A percentile compares a stretch with the other conserved stretches of the same genome.
These are phyloP conservation scores for Holtermannia corniformis DNA, from an alignment of 768 basidiomycete species.

Conservation along the genomic window DNA sequence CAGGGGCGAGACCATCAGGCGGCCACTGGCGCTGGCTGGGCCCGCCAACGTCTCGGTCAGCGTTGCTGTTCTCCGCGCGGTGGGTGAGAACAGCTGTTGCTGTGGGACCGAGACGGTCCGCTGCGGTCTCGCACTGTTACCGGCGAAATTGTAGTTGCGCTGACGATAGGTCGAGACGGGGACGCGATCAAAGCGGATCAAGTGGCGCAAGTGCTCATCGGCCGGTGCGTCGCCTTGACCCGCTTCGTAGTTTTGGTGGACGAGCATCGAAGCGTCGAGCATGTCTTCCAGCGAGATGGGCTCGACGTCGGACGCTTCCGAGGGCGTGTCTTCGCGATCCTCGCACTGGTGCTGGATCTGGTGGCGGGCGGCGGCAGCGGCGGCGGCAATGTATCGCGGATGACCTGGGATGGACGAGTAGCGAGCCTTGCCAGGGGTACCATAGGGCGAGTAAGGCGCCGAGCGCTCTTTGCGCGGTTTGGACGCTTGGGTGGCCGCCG, in stretches of 20 bases:
- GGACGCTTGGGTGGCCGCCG: slow-evolving; percentile 1
- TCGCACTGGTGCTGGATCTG: slow-evolving; percentile 1
- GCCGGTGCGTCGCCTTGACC: slow-evolving; percentile 2
- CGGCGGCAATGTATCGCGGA: slow-evolving; percentile 25
- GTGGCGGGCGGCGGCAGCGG: slow-evolving; percentile 2
- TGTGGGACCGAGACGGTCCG: background rate
- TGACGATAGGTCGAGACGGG: slow-evolving; percentile 21
- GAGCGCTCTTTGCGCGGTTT: background rate
- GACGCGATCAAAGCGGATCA: slow-evolving; percentile 21
- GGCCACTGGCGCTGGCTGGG: background rate
- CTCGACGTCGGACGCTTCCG: slow-evolving; percentile 6
- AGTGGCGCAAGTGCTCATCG: slow-evolving; percentile 16
- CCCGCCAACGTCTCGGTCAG: slow-evolving; percentile 6
- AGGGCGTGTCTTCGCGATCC: slow-evolving; percentile 18
- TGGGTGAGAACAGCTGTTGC: background rate
- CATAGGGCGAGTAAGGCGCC: background rate
- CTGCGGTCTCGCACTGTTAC: background rate
- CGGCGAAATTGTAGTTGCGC: slow-evolving; percentile 9
- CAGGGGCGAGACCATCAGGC: slow-evolving; percentile 4
- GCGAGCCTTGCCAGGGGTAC: slow-evolving; percentile 13
- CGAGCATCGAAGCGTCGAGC: slow-evolving; percentile 19
- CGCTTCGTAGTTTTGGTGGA: slow-evolving; percentile 9
- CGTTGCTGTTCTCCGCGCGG: background rate
- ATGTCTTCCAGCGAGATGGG: slow-evolving; percentile 29
- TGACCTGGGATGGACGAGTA: slow-evolving; percentile 38